Evolutionary conservation across 2,329 filamentous ascomycete genomes (phyloP).

Genomic region (Fusarium subglutinans): DNA sequence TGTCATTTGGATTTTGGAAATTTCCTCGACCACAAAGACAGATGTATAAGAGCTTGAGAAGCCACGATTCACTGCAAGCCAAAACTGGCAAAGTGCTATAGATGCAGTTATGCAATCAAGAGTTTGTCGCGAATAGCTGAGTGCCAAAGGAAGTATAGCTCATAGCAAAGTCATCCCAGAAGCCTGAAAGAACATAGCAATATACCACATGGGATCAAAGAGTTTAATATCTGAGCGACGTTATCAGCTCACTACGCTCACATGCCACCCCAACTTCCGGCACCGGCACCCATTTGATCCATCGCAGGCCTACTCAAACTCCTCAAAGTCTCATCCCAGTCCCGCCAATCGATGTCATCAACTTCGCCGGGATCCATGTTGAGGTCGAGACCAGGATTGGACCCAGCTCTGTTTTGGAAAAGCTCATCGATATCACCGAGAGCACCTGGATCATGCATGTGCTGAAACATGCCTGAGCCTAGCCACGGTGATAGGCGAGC

Average conservation of each 20-base stretch:
- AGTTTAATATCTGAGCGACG: neutral
- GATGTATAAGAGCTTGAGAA: neutral
- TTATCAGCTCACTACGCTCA: neutral
- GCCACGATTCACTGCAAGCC: neutral
- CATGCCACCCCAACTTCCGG: slow-evolving; percentile 34
- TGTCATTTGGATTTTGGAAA: too few species aligned
- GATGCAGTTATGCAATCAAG: neutral
- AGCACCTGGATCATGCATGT: neutral
- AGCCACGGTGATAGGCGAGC: slow-evolving; percentile 18
- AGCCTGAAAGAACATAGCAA: neutral
- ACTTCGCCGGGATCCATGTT: slow-evolving; percentile 27
- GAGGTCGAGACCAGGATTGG: slow-evolving; percentile 9
- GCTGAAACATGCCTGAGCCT: slow-evolving; percentile 7
- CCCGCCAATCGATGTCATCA: slow-evolving; percentile 33
- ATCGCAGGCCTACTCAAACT: neutral
- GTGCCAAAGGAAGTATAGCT: too few species aligned
- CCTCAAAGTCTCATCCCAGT: slow-evolving; percentile 30
- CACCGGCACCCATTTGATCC: neutral
- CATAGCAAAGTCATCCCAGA: neutral
- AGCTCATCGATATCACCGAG: slow-evolving; percentile 1
- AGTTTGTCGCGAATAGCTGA: neutral
- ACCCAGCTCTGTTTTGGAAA: neutral
- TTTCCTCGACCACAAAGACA: neutral
- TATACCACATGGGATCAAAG: neutral
- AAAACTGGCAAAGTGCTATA: neutral